These are phyloP conservation scores for Garcia nutans DNA, from an alignment of 345 rosid genomes.

Conservation along the genomic window DNA sequence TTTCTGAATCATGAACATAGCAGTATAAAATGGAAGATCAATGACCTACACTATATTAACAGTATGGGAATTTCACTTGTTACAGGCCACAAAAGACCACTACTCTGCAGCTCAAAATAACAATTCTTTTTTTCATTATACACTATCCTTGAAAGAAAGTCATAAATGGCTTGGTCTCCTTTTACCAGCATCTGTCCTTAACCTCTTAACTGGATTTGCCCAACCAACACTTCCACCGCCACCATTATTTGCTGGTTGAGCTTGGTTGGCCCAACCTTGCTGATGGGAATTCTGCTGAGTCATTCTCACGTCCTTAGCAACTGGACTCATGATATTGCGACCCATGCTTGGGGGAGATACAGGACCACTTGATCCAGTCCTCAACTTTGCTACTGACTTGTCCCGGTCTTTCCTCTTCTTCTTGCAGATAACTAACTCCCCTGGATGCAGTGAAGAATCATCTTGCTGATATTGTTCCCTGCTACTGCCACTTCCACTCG, in stretches of 20 bases:
- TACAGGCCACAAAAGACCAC: conserved; percentile 25
- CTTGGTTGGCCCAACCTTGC: conserved; percentile 74
- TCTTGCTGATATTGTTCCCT: conserved; percentile 56
- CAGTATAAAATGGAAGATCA: conserved; percentile 30
- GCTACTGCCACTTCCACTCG: conserved; percentile 45
- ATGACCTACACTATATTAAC: conserved; percentile 39
- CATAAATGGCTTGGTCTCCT: conserved; percentile 88
- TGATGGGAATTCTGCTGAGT: conserved; percentile 47
- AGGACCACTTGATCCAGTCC: conserved; percentile 69
- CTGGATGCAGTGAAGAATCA: conserved; percentile 83
- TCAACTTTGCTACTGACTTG: conserved; percentile 54
- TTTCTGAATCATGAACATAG: conserved; percentile 23
- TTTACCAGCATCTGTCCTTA: conserved; percentile 90
- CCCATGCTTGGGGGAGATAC: conserved; percentile 73
- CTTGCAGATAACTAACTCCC: conserved; percentile 93
- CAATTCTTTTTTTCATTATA: conserved; percentile 16
- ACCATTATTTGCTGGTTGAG: conserved; percentile 57
- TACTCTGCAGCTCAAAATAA: conserved; percentile 19
- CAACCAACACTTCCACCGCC: conserved; percentile 81
- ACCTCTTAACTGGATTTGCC: conserved; percentile 98
- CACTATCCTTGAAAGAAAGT: conserved; percentile 24
- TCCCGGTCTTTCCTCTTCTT: conserved; percentile 98
- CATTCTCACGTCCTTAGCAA: conserved; percentile 52
- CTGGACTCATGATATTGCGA: conserved; percentile 63
- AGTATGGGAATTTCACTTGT: conserved; percentile 29